These are phyloP conservation scores for Pholiota microspora DNA, from an alignment of 768 basidiomycete genomes.

Conservation along the genomic window DNA sequence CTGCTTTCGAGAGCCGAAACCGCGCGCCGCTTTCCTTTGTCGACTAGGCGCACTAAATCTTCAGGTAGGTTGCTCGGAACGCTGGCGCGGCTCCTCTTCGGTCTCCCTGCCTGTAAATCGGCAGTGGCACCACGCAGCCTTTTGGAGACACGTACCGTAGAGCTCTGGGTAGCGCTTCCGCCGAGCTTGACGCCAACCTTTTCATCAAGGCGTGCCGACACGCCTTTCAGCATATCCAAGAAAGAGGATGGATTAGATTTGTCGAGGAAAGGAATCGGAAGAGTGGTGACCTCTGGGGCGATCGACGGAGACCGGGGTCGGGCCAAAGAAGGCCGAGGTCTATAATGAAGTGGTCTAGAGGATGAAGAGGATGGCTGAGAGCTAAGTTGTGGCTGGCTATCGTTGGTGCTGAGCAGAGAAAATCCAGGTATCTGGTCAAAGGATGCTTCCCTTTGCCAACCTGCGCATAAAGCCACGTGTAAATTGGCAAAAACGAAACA, in stretches of 20 bases:
- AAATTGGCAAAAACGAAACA: too few relatives aligned
- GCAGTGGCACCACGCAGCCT: slow-evolving; percentile 4
- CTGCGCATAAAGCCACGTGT: slow-evolving; percentile 4
- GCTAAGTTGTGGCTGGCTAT: background rate
- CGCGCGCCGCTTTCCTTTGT: slow-evolving; percentile 8
- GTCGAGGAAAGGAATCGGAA: slow-evolving; percentile 17
- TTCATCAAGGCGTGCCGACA: slow-evolving; percentile 32
- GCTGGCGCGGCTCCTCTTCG: slow-evolving; percentile 10
- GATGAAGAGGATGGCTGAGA: background rate
- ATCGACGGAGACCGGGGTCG: slow-evolving; percentile 12
- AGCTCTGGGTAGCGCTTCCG: slow-evolving; percentile 2
- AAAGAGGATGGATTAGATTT: slow-evolving; percentile 24
- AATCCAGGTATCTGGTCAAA: slow-evolving; percentile 21
- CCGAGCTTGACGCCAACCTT: slow-evolving; percentile 19
- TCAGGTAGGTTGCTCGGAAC: background rate
- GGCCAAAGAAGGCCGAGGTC: slow-evolving; percentile 7
- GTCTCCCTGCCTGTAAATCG: background rate
- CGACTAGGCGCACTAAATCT: background rate
- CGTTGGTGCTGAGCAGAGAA: slow-evolving; percentile 14
- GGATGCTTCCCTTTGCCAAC: slow-evolving; percentile 19
- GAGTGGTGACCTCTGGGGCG: slow-evolving; percentile 6
- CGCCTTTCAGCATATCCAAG: slow-evolving; percentile 31
- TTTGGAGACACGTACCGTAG: background rate
- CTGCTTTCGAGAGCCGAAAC: background rate
- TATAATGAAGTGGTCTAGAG: background rate